Base-by-base conservation (phyloP, 2,329 filamentous ascomycete species). In the Beauveria caledonica region DNA sequence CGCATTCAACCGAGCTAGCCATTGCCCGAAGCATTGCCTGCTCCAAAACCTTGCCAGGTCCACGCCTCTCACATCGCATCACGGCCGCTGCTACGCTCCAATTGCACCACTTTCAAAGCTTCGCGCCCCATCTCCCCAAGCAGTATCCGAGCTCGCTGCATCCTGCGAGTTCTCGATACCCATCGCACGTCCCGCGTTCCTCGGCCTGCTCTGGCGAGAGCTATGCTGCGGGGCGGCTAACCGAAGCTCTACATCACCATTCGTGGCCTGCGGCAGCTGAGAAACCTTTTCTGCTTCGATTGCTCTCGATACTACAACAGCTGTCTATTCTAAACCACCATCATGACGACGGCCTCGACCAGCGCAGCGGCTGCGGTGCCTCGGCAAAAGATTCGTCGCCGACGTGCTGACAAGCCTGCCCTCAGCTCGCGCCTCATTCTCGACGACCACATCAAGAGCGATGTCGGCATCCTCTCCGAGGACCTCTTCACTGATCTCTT, bases 401-500 rank as follows among this genome's bases (percentile, higher is more conserved):
- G 84, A 55, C 77, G 83, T 59, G 79, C 84, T 65, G 85, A 94
- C 72, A 92, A 89, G 72, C 82, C 88, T 8, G 82, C 92, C 48
- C 80, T 96, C 62, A 82, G 89, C 62, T 92, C 91, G 60, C 86
- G 89, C 61, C 80, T 97, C 55, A 82, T 95, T 42, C 84, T 97
- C 60, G 92, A 96, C 73, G 89, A 92, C 70, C 87, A 89, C 72
- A 80, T 96, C 68, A 90, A 88, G 74, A 90, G 90, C 58, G 90
- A 96, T 70, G 82, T 92, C 63, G 94, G 92, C 64, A 83, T 94
- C 64, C 75, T 97, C 58, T 96, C 93, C 13, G 87, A 91, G 68
- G 91, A 96, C 72, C 80, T 99, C 56, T 91, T 92, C 68, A 79
- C 82, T 51, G 89, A 95, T 69, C 81, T 97, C 56, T 92, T 95